Conservation (phyloP, 2,329 filamentous ascomycete species). For the Gremmenia infestans region DNA sequence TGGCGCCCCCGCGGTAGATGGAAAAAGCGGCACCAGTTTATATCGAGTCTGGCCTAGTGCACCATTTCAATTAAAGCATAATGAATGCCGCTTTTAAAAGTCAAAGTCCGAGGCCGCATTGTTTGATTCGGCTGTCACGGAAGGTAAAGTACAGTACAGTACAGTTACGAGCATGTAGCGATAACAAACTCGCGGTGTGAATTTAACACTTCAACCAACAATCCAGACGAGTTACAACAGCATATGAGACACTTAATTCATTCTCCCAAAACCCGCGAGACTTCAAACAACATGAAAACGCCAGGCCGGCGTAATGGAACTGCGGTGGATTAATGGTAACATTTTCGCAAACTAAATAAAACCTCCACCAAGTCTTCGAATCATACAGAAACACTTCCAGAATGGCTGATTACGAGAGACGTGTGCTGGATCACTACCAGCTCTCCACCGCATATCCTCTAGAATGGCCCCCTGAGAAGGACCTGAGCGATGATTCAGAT, state of each 20-base stretch:
- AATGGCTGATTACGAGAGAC: conserved; percentile 68
- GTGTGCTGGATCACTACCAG: conserved; percentile 85
- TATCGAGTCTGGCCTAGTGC: too few species aligned
- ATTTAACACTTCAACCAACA: background rate
- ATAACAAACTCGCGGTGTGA: too few species aligned
- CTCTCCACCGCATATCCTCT: conserved; percentile 72
- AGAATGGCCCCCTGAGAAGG: conserved; percentile 81
- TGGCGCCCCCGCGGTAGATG: too few species aligned
- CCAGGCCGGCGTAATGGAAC: background rate
- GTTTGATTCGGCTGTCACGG: too few species aligned
- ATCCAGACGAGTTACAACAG: too few species aligned
- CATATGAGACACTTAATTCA: too few species aligned
- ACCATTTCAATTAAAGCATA: too few species aligned
- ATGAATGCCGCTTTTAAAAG: too few species aligned
- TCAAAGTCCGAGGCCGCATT: too few species aligned
- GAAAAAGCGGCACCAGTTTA: too few species aligned
- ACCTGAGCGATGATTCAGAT: conserved; percentile 64
- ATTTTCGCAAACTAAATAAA: background rate
- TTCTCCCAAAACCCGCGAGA: background rate
- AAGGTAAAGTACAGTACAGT: too few species aligned
- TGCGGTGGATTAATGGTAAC: background rate
- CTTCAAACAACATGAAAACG: background rate
- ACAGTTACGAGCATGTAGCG: too few species aligned
- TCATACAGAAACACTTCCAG: conserved; percentile 16
- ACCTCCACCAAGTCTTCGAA: background rate